Conservation (phyloP, 768 basidiomycete genomes). For the Pulveroboletus frians region DNA sequence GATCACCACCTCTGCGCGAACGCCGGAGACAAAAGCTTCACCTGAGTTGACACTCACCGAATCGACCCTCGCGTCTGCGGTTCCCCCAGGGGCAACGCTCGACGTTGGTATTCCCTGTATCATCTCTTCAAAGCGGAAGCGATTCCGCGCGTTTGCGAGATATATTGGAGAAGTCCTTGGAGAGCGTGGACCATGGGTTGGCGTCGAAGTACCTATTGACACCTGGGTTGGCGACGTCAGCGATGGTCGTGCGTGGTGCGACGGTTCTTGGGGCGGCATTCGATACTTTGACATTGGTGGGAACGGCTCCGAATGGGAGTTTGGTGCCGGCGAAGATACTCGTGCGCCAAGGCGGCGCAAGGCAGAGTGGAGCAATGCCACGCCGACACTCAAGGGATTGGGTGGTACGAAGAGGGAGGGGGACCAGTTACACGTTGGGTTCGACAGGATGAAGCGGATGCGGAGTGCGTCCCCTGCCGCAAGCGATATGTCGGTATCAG, state of each 20-base stretch:
- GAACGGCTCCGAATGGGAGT: constrained; percentile 59
- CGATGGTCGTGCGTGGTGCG: constrained; percentile 77
- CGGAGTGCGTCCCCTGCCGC: constrained; percentile 63
- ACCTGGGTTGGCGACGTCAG: constrained; percentile 46
- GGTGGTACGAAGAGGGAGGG: constrained; percentile 49
- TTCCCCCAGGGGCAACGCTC: constrained; percentile 56
- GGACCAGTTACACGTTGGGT: constrained; percentile 40
- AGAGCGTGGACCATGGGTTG: constrained; percentile 82
- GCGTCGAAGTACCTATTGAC: constrained; percentile 77
- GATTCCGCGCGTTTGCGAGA: constrained; percentile 81
- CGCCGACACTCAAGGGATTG: constrained; percentile 35
- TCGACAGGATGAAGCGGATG: constrained; percentile 51
- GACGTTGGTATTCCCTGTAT: constrained; percentile 90
- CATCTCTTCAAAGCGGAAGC: constrained; percentile 73
- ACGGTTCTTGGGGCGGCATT: constrained; percentile 77
- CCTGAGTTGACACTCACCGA: constrained; percentile 19
- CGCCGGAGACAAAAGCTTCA: constrained; percentile 15
- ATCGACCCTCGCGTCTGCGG: constrained; percentile 20
- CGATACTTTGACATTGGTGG: constrained; percentile 77
- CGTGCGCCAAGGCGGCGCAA: constrained; percentile 25
- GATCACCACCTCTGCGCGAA: constrained; percentile 20
- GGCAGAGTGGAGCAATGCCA: constrained; percentile 22
- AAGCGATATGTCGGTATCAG: constrained; percentile 52
- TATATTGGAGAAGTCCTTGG: constrained; percentile 87
- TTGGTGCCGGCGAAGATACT: constrained; percentile 42